Conservation (phyloP, 2,329 filamentous ascomycete species). For the Trichothecium roseum region DNA sequence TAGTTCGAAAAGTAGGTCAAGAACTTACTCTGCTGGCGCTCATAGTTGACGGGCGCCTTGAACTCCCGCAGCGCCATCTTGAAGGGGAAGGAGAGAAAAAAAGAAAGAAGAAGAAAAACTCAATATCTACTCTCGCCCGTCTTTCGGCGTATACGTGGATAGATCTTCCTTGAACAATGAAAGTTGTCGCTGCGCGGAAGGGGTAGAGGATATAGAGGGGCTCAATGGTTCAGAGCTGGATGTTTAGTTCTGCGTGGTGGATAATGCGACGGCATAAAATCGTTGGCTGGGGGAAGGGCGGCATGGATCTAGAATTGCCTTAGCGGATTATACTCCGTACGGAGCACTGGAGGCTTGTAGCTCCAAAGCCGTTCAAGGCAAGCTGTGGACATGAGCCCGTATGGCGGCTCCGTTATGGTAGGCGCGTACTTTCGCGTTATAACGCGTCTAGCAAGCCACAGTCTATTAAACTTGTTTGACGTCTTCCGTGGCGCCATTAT, state of each 20-base stretch:
- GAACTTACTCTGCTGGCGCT: constrained; percentile 66
- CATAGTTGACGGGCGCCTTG: constrained; percentile 74
- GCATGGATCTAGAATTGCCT: background rate
- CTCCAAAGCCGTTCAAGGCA: background rate
- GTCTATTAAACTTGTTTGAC: constrained; percentile 14
- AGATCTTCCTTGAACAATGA: no score
- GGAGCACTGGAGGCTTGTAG: no score
- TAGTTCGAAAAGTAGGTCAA: constrained; percentile 2
- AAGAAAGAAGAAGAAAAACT: background rate
- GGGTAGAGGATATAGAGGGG: background rate
- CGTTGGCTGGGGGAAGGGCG: constrained; percentile 6
- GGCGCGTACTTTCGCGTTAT: constrained; percentile 24
- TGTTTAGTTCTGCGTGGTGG: constrained; percentile 1
- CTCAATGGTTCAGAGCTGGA: no score
- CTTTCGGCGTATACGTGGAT: no score
- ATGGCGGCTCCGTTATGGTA: background rate
- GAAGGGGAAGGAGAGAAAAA: constrained; percentile 6
- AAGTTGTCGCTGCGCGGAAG: no score
- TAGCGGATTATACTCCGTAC: no score
- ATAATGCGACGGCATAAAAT: constrained; percentile 4
- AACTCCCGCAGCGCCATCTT: constrained; percentile 79
- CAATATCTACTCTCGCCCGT: no score
- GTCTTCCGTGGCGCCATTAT: background rate
- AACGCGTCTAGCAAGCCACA: constrained; percentile 15
- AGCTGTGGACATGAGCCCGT: background rate